phyloP scores from a whole-genome alignment of 352 stramenopile genomes.

The Globisporangium middletonii region DNA sequence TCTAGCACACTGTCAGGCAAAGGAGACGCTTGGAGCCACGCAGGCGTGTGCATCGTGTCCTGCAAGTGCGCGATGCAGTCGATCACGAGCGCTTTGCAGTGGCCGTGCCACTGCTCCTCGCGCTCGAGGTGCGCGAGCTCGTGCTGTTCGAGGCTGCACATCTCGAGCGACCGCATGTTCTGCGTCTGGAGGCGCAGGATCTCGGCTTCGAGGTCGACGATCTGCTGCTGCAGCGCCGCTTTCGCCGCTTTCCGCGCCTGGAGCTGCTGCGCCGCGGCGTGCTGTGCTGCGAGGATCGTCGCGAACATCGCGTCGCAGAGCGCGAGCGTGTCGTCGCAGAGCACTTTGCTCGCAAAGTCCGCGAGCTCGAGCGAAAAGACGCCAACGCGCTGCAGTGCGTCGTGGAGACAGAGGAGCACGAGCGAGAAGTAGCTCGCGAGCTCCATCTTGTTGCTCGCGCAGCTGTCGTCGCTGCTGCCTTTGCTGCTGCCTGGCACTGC shows the following conservation, averaged over 20 bases:
- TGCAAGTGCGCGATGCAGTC: conserved; percentile 20
- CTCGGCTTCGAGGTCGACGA: conserved; percentile 20
- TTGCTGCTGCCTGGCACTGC: neutral
- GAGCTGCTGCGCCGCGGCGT: conserved; percentile 16
- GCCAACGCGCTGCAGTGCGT: conserved; percentile 21
- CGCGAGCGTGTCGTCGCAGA: conserved; percentile 23
- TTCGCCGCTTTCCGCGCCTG: conserved; percentile 17
- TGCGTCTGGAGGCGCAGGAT: conserved; percentile 32
- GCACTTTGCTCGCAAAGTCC: conserved; percentile 20
- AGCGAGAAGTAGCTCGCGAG: conserved; percentile 24
- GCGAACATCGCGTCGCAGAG: conserved; percentile 16
- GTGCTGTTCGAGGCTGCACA: conserved; percentile 25
- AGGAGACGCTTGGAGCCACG: conserved; percentile 23
- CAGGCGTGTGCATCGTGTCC: conserved; percentile 11
- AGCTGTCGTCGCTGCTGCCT: neutral
- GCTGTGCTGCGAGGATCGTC: conserved; percentile 5
- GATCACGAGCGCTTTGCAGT: conserved; percentile 39
- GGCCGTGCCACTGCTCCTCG: conserved; percentile 37
- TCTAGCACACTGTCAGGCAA: neutral
- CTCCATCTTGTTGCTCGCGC: conserved; percentile 3
- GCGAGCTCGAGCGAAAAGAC: conserved; percentile 32
- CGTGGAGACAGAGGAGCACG: conserved; percentile 30
- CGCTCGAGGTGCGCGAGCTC: conserved; percentile 28
- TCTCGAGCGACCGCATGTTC: conserved; percentile 28
- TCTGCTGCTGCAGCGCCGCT: conserved; percentile 15